Percentiles rank a stretch among this genome's conserved stretches.
phyloP scores from a whole-genome alignment of 768 basidiomycete genomes.

The Boletus edulis region DNA sequence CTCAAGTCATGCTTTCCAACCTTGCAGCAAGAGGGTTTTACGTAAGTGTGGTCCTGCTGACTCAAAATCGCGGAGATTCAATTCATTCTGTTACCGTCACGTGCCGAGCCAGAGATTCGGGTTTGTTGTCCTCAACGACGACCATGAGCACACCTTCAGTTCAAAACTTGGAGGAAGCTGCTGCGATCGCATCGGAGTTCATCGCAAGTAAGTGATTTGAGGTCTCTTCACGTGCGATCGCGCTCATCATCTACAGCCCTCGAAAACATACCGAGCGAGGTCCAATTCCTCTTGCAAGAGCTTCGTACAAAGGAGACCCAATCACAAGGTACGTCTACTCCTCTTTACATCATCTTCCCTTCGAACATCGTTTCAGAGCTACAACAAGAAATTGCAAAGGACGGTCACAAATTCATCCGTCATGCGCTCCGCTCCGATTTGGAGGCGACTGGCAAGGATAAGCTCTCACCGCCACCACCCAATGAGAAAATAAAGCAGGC shows the following conservation, averaged over 20 bases:
- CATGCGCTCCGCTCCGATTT: conserved; percentile 36
- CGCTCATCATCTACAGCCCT: conserved; percentile 33
- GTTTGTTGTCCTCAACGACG: background rate
- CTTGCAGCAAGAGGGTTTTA: too few species aligned
- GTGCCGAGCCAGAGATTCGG: conserved; percentile 2
- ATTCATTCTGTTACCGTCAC: conserved; percentile 13
- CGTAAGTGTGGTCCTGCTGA: conserved; percentile 3
- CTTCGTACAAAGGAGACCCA: conserved; percentile 44
- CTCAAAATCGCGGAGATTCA: conserved; percentile 24
- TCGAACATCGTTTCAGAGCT: conserved; percentile 31
- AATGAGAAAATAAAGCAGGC: conserved; percentile 30
- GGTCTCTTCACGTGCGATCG: background rate
- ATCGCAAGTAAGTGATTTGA: conserved; percentile 40
- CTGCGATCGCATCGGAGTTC: conserved; percentile 47
- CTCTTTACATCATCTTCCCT: background rate
- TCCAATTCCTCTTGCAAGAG: conserved; percentile 47
- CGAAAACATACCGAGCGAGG: conserved; percentile 49
- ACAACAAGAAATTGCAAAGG: conserved; percentile 43
- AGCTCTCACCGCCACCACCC: conserved; percentile 28
- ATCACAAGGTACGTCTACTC: conserved; percentile 35
- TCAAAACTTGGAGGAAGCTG: conserved; percentile 47
- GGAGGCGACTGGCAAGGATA: conserved; percentile 29
- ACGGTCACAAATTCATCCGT: conserved; percentile 43
- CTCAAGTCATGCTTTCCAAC: too few species aligned
- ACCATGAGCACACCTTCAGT: conserved; percentile 33